A percentile compares a stretch with the other conserved stretches of the same genome.
phyloP scores from a whole-genome alignment of 129 eudicot species.

The Helichrysum umbraculigerum region DNA sequence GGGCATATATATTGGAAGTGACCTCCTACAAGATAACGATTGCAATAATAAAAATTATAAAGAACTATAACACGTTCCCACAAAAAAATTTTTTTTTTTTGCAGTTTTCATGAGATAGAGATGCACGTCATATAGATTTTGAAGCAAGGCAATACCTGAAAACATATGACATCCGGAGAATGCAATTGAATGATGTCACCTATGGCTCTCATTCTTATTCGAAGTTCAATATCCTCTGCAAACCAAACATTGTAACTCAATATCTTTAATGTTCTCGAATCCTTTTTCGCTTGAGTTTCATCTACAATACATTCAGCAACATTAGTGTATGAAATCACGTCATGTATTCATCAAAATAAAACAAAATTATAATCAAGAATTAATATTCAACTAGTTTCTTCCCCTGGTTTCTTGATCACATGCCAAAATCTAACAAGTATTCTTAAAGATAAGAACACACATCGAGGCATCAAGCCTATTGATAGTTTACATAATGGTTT shows the following conservation, averaged over 20 bases:
- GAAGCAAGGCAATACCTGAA: slow-evolving; percentile 55
- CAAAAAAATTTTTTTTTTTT: not conserved
- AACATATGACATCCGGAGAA: slow-evolving; percentile 78
- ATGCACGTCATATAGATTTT: too few species aligned
- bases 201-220: slow-evolving; percentile 72
- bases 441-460: not conserved
- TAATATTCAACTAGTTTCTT: not conserved
- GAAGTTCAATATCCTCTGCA: slow-evolving; percentile 76
- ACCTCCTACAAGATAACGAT: slow-evolving; percentile 59
- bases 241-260: slow-evolving; percentile 94
- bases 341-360: not conserved
- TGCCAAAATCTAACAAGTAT: not conserved
- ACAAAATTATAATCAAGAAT: not conserved
- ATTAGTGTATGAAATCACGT: slow-evolving; percentile 4
- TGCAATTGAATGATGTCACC: slow-evolving; percentile 76
- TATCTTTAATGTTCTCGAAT: slow-evolving; percentile 47
- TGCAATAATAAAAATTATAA: slow-evolving; percentile 1
- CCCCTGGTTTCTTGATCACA: not conserved
- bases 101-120: not conserved
- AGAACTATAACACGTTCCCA: not conserved
- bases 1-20: slow-evolving; percentile 57
- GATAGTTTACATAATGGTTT: too few species aligned
- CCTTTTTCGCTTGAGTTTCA: slow-evolving; percentile 29
- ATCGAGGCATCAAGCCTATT: not conserved
- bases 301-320: slow-evolving; percentile 17